Base-by-base conservation (phyloP, 805 yeast species). In the Teunomyces panamensis region DNA sequence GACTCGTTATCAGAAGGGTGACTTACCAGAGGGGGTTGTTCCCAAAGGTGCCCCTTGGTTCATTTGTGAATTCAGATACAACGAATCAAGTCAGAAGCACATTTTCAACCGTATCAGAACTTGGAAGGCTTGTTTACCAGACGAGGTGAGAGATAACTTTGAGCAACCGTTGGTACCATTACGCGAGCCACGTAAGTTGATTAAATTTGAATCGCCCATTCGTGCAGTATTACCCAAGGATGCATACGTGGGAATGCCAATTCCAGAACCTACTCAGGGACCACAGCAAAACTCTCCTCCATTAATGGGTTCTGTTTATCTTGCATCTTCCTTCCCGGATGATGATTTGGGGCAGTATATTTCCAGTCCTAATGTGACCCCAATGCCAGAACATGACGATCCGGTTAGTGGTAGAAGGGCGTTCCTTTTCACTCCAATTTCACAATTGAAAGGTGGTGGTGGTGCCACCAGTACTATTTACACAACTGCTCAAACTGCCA, bases 91-190 rank as follows among this genome's bases (percentile, higher is more conserved):
- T 58, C 41, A 37, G 16, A 37, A 37, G 28, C 88, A 89, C 65
- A 84, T 84, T 27, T 94, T 94, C 75, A 94, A 92, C 68, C 87
- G 92, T 63, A 94, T 94, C 59, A 80, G 98, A 62, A 92, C 99
- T 2, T 94, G 99, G 99, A 92, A 89, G 67, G 97, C 97, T 5
- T 94, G 98, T 73, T 77, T 94, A 55, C 99, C 99, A 0, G 98
- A 94, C 67, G 98, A 92, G 66, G 87, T 92, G 42, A 82, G 98
- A 58, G 90, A 87, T 54, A 73, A 75, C 47, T 92, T 88, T 58
- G 97, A 91, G 59, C 74, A 71, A 48, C 86, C 87, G 30, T 82
- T 87, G 17, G 80, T 81, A 33, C 90, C 92, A 6, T 76, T 92
- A 44, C 67, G 61, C 46, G 83, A 81, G 49, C 80, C 87, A 45